phyloP scores from a whole-genome alignment of 208 protist genomes.

The Acanthamoeba sp. region DNA sequence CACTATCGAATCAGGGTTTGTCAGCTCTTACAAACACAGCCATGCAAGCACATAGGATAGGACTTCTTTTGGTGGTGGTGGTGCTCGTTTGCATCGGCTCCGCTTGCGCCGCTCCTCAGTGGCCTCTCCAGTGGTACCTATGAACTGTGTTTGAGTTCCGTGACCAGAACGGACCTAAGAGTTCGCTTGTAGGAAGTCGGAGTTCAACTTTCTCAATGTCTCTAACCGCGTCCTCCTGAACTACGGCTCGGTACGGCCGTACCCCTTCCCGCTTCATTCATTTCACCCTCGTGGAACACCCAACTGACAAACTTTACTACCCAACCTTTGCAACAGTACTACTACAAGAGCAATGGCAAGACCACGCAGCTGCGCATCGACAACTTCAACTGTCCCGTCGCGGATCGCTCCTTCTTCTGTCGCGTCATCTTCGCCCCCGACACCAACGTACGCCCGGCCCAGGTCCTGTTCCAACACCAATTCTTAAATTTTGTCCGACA shows the following conservation, averaged over 20 bases:
- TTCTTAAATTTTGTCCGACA: not conserved
- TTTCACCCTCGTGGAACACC: too few relatives aligned
- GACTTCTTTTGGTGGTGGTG: not conserved
- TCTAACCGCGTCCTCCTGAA: conserved; percentile 21
- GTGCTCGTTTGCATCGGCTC: not conserved
- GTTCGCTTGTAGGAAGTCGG: not conserved
- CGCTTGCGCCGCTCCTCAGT: not conserved
- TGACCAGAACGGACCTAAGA: too few relatives aligned
- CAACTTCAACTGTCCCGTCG: conserved; percentile 43
- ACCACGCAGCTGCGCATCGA: conserved; percentile 22
- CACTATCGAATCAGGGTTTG: too few relatives aligned
- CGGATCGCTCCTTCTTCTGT: conserved; percentile 16
- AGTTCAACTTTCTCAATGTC: conserved; percentile 57
- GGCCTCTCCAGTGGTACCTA: conserved; percentile 27
- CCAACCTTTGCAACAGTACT: not conserved
- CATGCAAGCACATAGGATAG: not conserved
- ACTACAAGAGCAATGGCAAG: conserved; percentile 22
- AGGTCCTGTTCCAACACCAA: not conserved
- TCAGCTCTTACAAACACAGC: not conserved
- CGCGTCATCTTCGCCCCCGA: conserved; percentile 20
- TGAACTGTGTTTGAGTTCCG: too few relatives aligned
- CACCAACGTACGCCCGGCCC: not conserved
- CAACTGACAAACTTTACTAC: not conserved
- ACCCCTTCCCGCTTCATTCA: not conserved
- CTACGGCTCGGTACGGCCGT: not conserved